Conservation (phyloP, 306 rosid genomes). For the Purshia tridentata region DNA sequence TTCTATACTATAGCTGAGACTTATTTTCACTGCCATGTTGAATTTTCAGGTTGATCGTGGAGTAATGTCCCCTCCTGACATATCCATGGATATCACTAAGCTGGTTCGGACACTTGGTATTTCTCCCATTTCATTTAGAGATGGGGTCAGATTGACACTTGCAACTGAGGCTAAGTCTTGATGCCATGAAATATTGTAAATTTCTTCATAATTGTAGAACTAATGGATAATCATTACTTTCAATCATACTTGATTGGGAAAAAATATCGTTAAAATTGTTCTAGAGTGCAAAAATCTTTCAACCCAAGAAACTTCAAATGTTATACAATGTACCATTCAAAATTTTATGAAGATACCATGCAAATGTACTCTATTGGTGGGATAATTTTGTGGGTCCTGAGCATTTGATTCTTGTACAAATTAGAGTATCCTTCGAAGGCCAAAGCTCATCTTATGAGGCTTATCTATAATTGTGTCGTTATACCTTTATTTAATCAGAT, state of each 20-base stretch:
- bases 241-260: neutral
- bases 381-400: neutral
- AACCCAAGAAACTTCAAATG: neutral
- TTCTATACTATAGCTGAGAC: neutral
- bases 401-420: too few relatives aligned
- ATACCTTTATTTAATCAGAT: too few relatives aligned
- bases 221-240: neutral
- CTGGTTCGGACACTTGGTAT: constrained; percentile 57
- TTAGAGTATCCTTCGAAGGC: too few relatives aligned
- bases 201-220: constrained; percentile 11
- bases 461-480: too few relatives aligned
- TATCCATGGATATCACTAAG: constrained; percentile 81
- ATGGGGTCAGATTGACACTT: constrained; percentile 74
- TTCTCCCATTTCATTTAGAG: constrained; percentile 59
- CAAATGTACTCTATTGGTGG: too few relatives aligned
- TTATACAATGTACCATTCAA: neutral
- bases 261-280: neutral
- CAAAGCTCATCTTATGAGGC: too few relatives aligned
- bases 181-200: constrained; percentile 22
- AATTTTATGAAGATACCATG: neutral
- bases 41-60: constrained; percentile 78
- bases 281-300: neutral
- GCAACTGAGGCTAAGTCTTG: constrained; percentile 41
- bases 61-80: constrained; percentile 85
- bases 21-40: constrained; percentile 1